Evolutionary conservation across 1,284 basidiomycete species (phyloP), one percentile per base, ranked within the genome.

Genomic region (Veloboletus limbatus): DNA sequence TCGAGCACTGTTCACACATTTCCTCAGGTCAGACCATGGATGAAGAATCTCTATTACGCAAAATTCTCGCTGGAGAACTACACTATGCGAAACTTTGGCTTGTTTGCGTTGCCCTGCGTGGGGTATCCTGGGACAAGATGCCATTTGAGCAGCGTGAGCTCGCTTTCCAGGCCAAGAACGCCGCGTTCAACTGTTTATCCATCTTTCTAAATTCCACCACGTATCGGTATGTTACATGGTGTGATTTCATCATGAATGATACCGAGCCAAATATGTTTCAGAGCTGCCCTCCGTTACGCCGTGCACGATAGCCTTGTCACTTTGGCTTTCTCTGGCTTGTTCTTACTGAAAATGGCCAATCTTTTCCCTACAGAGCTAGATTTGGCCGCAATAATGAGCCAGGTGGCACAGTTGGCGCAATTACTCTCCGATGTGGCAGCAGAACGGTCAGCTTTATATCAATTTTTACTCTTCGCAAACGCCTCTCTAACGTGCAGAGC

Each of bases 21-120:
- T 6, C 35, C 53, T 16, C 47, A 89, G 87, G 79, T 26, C 80
- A 85, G 62, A 78, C 80, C 3, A 87, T 92, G 77, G 87, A 89
- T 48, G 89, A 92, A 55, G 86, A 92, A 32, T 82, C 86, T 6
- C 72, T 96, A 11, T 76, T 93, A 33, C 82, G 91, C 43, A 92
- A 91, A 66, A 82, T 95, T 35, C 79, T 96, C 26, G 83, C 84
- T 2, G 88, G 88, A 8, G 93, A 97, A 60, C 73, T 95, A 48
- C 85, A 93, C 58, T 92, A 94, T 61, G 89, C 92, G 22, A 92
- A 96, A 65, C 73, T 97, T 6, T 97, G 93, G 92, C 81, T 95
- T 26, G 87, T 93, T 24, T 96, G 93, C 60, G 88, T 95, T 6
- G 92, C 92, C 8, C 73, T 97, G 28, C 81, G 93, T 46, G 93